phyloP scores from a whole-genome alignment of 257 asterid genomes.

The Solanum clarkiae region DNA sequence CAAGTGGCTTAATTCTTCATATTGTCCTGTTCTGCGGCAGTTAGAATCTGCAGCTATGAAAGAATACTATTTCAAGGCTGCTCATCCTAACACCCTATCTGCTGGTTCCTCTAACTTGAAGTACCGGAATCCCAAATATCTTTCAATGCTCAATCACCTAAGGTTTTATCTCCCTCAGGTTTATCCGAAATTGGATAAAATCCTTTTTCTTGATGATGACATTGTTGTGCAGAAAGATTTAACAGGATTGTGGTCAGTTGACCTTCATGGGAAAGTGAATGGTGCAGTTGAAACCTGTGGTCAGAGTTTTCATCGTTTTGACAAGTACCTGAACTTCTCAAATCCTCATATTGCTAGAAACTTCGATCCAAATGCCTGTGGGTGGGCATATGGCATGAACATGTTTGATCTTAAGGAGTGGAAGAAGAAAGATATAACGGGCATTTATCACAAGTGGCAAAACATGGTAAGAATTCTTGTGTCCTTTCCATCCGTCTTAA shows the following conservation, averaged over 20 bases:
- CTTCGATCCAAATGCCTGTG: conserved; percentile 96
- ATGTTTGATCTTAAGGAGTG: conserved; percentile 88
- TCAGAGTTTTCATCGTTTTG: conserved; percentile 91
- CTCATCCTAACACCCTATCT: conserved; percentile 84
- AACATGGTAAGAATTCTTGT: conserved; percentile 48
- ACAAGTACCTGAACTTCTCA: conserved; percentile 90
- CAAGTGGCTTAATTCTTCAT: conserved; percentile 95
- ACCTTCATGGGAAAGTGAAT: conserved; percentile 84
- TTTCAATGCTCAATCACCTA: conserved; percentile 95
- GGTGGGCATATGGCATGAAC: conserved; percentile 99
- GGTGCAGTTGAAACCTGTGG: conserved; percentile 99
- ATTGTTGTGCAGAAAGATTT: conserved; percentile 97
- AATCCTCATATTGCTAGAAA: conserved; percentile 83
- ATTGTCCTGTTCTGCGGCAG: conserved; percentile 85
- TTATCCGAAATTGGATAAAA: conserved; percentile 85
- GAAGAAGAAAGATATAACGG: conserved; percentile 95
- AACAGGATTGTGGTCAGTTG: conserved; percentile 84
- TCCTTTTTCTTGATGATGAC: conserved; percentile 97
- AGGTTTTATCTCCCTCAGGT: conserved; percentile 95
- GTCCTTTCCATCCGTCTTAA: neutral
- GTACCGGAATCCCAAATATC: conserved; percentile 96
- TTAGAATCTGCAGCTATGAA: conserved; percentile 96
- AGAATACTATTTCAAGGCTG: conserved; percentile 91
- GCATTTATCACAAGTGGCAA: conserved; percentile 98
- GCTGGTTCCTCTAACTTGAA: conserved; percentile 91